Conservation (phyloP, 345 rosid species). For the Barbarea vulgaris region DNA sequence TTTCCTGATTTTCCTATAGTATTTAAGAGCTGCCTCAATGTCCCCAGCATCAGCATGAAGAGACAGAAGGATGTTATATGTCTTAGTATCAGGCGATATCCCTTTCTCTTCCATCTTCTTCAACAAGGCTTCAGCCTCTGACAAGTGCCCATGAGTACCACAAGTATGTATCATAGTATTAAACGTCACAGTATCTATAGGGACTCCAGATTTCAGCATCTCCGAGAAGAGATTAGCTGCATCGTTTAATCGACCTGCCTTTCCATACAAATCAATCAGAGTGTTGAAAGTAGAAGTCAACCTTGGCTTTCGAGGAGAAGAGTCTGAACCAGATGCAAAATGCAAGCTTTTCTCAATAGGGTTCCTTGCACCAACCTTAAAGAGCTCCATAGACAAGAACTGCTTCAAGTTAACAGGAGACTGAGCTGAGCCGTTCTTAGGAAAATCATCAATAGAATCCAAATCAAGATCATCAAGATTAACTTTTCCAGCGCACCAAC, state of each 20-base stretch:
- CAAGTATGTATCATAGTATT: slow-evolving; percentile 88
- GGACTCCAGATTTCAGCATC: slow-evolving; percentile 78
- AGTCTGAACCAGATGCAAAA: slow-evolving; percentile 36
- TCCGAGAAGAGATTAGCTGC: slow-evolving; percentile 78
- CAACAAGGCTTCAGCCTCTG: slow-evolving; percentile 80
- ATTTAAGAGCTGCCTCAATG: slow-evolving; percentile 62
- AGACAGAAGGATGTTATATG: slow-evolving; percentile 75
- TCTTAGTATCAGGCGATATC: slow-evolving; percentile 74
- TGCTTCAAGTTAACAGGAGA: slow-evolving; percentile 69
- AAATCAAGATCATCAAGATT: slow-evolving; percentile 69
- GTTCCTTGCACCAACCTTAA: slow-evolving; percentile 66
- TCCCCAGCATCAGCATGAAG: slow-evolving; percentile 73
- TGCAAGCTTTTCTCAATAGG: slow-evolving; percentile 40
- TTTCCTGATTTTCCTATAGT: slow-evolving; percentile 67
- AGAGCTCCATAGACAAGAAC: slow-evolving; percentile 78
- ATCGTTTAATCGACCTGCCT: slow-evolving; percentile 79
- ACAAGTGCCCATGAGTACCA: slow-evolving; percentile 72
- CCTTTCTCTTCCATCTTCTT: slow-evolving; percentile 73
- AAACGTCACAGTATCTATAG: slow-evolving; percentile 75
- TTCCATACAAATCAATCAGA: slow-evolving; percentile 89
- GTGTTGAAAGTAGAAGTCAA: slow-evolving; percentile 78
- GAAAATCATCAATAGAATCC: slow-evolving; percentile 51
- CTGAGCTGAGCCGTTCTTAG: slow-evolving; percentile 44
- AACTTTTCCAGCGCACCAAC: slow-evolving; percentile 70
- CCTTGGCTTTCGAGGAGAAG: slow-evolving; percentile 55